A percentile compares a stretch with the other conserved stretches of the same genome.
phyloP scores from a whole-genome alignment of 345 rosid species.

The Dovyalis caffra region DNA sequence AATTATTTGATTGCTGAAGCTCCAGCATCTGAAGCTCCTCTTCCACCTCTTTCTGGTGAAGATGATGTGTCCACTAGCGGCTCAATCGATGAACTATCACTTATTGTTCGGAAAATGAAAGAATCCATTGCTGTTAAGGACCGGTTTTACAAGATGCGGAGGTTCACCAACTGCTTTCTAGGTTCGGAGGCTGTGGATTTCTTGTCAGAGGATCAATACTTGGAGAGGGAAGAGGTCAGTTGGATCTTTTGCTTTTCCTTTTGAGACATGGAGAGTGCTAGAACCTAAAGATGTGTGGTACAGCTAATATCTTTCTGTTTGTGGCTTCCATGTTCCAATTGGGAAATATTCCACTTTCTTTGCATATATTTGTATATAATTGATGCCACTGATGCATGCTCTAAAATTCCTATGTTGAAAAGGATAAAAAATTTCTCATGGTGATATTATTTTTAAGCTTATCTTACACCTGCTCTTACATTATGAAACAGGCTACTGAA shows the following conservation, averaged over 20 bases:
- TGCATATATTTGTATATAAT: not conserved
- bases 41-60: constrained; percentile 88
- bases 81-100: constrained; percentile 69
- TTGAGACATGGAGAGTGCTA: not conserved
- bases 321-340: not conserved
- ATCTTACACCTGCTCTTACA: constrained; percentile 3
- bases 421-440: too few species aligned
- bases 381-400: not conserved
- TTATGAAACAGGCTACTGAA: constrained; percentile 61
- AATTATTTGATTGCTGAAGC: constrained; percentile 49
- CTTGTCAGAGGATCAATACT: constrained; percentile 56
- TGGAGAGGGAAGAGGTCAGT: constrained; percentile 76
- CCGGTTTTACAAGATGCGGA: constrained; percentile 68
- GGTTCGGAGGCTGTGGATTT: constrained; percentile 84
- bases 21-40: constrained; percentile 64
- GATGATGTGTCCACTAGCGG: constrained; percentile 66
- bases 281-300: not conserved
- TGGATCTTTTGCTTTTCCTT: not conserved
- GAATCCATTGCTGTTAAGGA: constrained; percentile 59
- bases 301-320: not conserved
- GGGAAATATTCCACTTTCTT: not conserved
- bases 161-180: constrained; percentile 64
- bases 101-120: constrained; percentile 79
- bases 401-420: not conserved
- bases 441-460: not conserved